Evolutionary conservation across 2,329 filamentous ascomycete species (phyloP), one percentile per base, ranked within the genome.

Genomic region (Monosporascus sp.): DNA sequence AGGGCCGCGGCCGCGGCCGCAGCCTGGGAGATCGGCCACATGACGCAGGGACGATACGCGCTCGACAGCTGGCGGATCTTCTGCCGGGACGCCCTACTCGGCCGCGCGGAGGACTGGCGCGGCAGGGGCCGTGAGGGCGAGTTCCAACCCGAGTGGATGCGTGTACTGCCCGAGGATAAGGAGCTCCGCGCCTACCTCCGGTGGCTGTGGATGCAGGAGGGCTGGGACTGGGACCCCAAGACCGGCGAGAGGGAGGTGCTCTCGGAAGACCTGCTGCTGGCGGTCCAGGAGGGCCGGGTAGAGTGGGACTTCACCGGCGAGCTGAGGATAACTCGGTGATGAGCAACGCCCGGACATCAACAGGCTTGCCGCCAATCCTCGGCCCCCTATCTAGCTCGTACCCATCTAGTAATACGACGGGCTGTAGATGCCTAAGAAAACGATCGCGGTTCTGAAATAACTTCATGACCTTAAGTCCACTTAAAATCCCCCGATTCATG

Each of bases 1-100:
- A 34, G 31, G 31, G 3, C 31, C 11, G 31, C 31, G 31, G 31
- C 31, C 9, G 31, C 31, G 11, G 11, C 31, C 31, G 9, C 77
- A 11, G 80, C 82, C 0, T 95, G 91, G 85, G 92, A 97, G 65
- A 88, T 96, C 55, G 91, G 87, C 0, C 90, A 96, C 68, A 74
- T 97, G 53, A 91, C 90, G 0, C 85, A 90, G 51, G 90, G 91
- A 17, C 78, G 84, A 1, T 97, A 97, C 69, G 88, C 90, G 0
- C 76, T 93, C 48, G 92, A 97, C 69, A 92, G 88, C 65, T 97
- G 91, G 89, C 84, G 92, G 3, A 96, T 97, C 58, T 97, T 97
- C 70, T 96, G 91, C 67, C 83, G 92, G 2, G 92, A 97, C 67
- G 76, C 80, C 34, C 69, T 96, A 24, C 80, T 91, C 7, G 86